Conservation (phyloP, 1,284 basidiomycete genomes). For the Uromyces viciae-fabae region DNA sequence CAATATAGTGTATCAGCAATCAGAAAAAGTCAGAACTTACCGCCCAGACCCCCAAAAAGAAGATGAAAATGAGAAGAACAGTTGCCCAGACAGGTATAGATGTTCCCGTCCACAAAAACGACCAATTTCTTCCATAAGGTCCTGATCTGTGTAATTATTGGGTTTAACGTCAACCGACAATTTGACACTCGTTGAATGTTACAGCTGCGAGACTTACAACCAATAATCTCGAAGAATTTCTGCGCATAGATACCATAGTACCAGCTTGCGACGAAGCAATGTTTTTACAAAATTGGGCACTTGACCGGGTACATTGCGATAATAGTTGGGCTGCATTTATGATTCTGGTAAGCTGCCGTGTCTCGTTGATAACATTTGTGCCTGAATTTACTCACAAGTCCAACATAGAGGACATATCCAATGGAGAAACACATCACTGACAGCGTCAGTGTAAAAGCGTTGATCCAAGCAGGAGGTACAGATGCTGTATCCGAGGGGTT, state of each 20-base stretch:
- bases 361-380: no score
- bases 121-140: slow-evolving; percentile 78
- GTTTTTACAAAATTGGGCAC: slow-evolving; percentile 85
- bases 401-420: slow-evolving; percentile 74
- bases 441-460: slow-evolving; percentile 76
- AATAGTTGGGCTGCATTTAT: slow-evolving; percentile 65
- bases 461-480: slow-evolving; percentile 58
- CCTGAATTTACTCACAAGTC: slow-evolving; percentile 65
- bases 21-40: slow-evolving; percentile 49
- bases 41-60: slow-evolving; percentile 83
- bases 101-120: slow-evolving; percentile 79
- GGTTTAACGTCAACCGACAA: background rate
- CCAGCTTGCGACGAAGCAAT: slow-evolving; percentile 78
- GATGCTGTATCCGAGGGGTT: slow-evolving; percentile 62
- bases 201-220: slow-evolving; percentile 65
- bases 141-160: slow-evolving; percentile 17
- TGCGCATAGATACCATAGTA: slow-evolving; percentile 77
- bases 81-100: slow-evolving; percentile 74
- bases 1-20: background rate
- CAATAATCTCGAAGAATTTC: slow-evolving; percentile 86
- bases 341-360: no score
- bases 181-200: background rate
- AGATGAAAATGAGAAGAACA: slow-evolving; percentile 69
- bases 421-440: slow-evolving; percentile 70
- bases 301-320: slow-evolving; percentile 81